Evolutionary conservation across 345 rosid genomes (phyloP).

Genomic region (Orychophragmus violaceus): DNA sequence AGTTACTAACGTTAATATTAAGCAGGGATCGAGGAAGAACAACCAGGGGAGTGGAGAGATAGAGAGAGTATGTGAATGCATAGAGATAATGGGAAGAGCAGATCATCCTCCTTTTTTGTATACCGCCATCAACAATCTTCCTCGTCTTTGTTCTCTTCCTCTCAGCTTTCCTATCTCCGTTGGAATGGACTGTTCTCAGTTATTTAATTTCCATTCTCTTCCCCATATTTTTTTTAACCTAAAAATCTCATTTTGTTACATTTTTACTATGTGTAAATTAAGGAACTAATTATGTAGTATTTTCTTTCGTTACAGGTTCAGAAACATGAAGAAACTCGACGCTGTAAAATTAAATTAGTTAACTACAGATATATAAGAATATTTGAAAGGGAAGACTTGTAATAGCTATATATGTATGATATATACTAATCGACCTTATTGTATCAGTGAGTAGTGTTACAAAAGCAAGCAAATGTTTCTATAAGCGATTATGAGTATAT

Average conservation of each 20-base stretch:
- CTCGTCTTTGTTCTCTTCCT: slow-evolving; percentile 27
- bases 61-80: slow-evolving; percentile 33
- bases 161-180: slow-evolving; percentile 43
- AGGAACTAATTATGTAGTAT: neutral
- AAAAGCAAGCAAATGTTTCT: neutral
- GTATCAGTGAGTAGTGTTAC: neutral
- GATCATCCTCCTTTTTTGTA: slow-evolving; percentile 27
- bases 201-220: neutral
- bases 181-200: slow-evolving; percentile 38
- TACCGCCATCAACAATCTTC: slow-evolving; percentile 20
- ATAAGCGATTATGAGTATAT: neutral
- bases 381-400: neutral
- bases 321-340: slow-evolving; percentile 1
- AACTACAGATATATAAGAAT: neutral
- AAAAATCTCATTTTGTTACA: neutral
- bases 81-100: slow-evolving; percentile 34
- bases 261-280: neutral
- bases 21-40: neutral
- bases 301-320: slow-evolving; percentile 16
- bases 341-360: neutral
- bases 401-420: neutral
- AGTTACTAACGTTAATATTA: neutral
- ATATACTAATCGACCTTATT: neutral
- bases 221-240: neutral
- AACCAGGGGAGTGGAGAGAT: neutral